Base-by-base conservation (phyloP, 371 early-diverging fungal species). In the Rhizopus sp. region DNA sequence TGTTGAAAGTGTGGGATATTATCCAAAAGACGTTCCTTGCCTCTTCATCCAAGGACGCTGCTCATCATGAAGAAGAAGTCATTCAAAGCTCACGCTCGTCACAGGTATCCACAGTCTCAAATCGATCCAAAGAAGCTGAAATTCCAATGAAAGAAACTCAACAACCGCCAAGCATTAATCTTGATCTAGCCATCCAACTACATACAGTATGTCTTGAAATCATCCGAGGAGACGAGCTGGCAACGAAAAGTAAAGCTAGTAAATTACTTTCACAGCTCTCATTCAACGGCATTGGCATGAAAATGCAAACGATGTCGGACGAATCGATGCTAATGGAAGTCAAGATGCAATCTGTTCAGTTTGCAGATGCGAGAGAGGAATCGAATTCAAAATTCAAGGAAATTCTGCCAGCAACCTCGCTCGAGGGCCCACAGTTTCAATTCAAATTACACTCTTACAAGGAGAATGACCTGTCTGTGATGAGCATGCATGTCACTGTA, bases 341-440 rank as follows among this genome's bases (percentile, higher is more conserved):
- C 30, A 72, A 79, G 1, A 78, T 95, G 57, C 69, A 84, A 35
- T 88, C 90, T 1, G 72, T 95, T 15, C 82, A 85, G 9, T 87
- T 93, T 39, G 77, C 75, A 10, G 98, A 98, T 55, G 91, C 93
- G 0, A 69, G 98, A 40, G 77, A 77, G 3, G 76, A 88, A 13
- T 82, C 85, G 0, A 77, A 84, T 35, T 93, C 89, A 45, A 75
- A 86, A 40, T 96, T 94, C 69, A 83, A 85, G 40, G 94, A 96
- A 42, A 88, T 96, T 53, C 86, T 96, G 63, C 84, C 88, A 8
- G 82, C 83, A 10, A 81, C 79, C 29, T 70, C 73, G 16, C 81
- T 85, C 15, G 81, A 84, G 32, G 82, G 84, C 1, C 89, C 90
- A 29, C 95, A 94, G 65, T 72, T 93, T 15, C 74, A 86, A 40